A percentile compares a stretch with the other conserved stretches of the same genome.
phyloP scores from a whole-genome alignment of 2,329 filamentous ascomycete species.

The Shiraia sp. region DNA sequence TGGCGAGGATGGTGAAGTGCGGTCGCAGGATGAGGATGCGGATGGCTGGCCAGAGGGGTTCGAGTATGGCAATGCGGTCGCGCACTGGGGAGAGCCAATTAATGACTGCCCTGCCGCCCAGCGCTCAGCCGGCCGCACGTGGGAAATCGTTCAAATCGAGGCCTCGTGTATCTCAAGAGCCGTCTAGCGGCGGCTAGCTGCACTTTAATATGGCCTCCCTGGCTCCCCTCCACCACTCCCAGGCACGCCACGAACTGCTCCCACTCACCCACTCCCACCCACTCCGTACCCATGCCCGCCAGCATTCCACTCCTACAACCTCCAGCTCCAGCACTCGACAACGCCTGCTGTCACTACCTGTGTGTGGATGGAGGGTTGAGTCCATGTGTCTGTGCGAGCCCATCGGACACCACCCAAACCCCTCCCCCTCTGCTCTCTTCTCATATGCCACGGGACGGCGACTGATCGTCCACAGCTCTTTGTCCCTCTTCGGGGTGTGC shows the following conservation, averaged over 20 bases:
- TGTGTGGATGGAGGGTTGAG: background rate
- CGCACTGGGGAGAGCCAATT: conserved; percentile 33
- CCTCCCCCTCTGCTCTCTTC: too few relatives aligned
- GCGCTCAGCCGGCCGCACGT: conserved; percentile 37
- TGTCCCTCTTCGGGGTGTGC: too few relatives aligned
- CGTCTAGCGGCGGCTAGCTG: conserved; percentile 43
- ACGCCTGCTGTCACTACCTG: background rate
- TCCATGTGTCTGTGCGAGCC: too few relatives aligned
- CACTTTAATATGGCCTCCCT: conserved; percentile 37
- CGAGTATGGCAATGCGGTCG: conserved; percentile 27
- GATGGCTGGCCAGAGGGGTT: too few relatives aligned
- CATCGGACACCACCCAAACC: too few relatives aligned
- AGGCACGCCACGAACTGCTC: conserved; percentile 5
- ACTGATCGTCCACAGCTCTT: too few relatives aligned
- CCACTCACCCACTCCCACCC: background rate
- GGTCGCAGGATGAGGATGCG: too few relatives aligned
- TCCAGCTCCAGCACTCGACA: too few relatives aligned
- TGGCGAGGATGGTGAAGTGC: too few relatives aligned
- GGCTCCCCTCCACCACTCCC: conserved; percentile 25
- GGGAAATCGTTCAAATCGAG: conserved; percentile 45
- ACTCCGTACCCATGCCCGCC: too few relatives aligned
- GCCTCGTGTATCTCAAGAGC: conserved; percentile 43
- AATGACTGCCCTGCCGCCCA: conserved; percentile 28
- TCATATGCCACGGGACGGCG: background rate
- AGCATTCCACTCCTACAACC: too few relatives aligned